Percentiles rank a stretch among this genome's conserved stretches.
phyloP scores from a whole-genome alignment of 2,329 filamentous ascomycete genomes.

The Xylaria sp. region DNA sequence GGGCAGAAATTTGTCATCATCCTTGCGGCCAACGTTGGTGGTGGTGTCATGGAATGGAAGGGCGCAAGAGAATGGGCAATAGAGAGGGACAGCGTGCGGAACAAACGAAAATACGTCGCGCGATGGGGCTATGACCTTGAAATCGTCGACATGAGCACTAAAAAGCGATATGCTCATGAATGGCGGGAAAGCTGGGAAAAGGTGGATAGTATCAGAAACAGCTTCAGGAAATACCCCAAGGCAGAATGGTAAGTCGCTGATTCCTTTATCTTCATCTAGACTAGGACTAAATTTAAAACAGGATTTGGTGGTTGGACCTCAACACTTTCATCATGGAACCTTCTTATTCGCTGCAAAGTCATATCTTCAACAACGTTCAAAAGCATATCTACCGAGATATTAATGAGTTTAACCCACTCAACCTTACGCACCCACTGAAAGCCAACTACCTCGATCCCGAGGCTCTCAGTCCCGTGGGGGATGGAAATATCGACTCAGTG shows the following conservation, averaged over 20 bases:
- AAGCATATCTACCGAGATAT: slow-evolving; percentile 90
- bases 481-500: slow-evolving; percentile 81
- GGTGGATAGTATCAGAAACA: slow-evolving; percentile 89
- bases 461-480: slow-evolving; percentile 77
- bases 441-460: slow-evolving; percentile 80
- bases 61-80: slow-evolving; percentile 97
- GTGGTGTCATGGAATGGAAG: slow-evolving; percentile 99
- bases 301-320: slow-evolving; percentile 99
- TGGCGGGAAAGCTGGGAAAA: slow-evolving; percentile 99
- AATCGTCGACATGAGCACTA: slow-evolving; percentile 97
- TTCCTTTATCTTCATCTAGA: background rate
- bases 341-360: slow-evolving; percentile 85
- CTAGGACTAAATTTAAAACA: slow-evolving; percentile 53
- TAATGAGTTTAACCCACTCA: slow-evolving; percentile 93
- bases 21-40: slow-evolving; percentile 90
- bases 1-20: slow-evolving; percentile 95
- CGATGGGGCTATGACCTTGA: slow-evolving; percentile 96
- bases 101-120: slow-evolving; percentile 89
- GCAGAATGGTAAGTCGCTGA: slow-evolving; percentile 83
- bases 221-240: slow-evolving; percentile 91
- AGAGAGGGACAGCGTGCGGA: slow-evolving; percentile 93
- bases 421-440: slow-evolving; percentile 85
- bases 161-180: slow-evolving; percentile 98
- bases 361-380: slow-evolving; percentile 85
- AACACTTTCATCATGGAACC: slow-evolving; percentile 99